phyloP scores from a whole-genome alignment of 768 basidiomycete genomes.

The Serendipita sp. region DNA sequence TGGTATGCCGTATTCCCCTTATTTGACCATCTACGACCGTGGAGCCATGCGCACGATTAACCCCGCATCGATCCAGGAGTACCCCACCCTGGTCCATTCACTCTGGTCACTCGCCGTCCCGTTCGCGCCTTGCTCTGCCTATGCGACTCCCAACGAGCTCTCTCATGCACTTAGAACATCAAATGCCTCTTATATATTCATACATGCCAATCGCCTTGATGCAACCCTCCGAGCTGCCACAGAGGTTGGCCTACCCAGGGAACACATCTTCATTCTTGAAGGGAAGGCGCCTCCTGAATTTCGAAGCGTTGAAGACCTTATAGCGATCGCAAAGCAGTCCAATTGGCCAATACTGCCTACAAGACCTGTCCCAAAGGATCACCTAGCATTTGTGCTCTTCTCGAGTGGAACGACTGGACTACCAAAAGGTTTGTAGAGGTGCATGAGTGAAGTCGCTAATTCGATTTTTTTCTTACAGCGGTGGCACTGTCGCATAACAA shows the following conservation, averaged over 20 bases:
- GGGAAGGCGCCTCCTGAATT: constrained; percentile 20
- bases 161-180: constrained; percentile 34
- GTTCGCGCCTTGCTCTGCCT: constrained; percentile 36
- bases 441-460: neutral
- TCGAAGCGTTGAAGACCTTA: constrained; percentile 29
- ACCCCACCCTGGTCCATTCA: constrained; percentile 33
- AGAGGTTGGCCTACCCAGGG: constrained; percentile 14
- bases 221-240: constrained; percentile 27
- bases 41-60: neutral
- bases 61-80: constrained; percentile 29
- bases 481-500: constrained; percentile 67
- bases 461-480: constrained; percentile 23
- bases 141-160: constrained; percentile 42
- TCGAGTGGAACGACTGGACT: constrained; percentile 67
- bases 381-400: constrained; percentile 54
- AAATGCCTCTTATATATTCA: constrained; percentile 37
- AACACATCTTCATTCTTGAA: constrained; percentile 10
- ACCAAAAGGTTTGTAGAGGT: constrained; percentile 42
- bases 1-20: constrained; percentile 29
- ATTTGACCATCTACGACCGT: neutral
- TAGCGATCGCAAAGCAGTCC: constrained; percentile 25
- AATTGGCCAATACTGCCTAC: constrained; percentile 28
- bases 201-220: constrained; percentile 30
- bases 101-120: constrained; percentile 35
- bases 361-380: constrained; percentile 33